These are phyloP conservation scores for Paecilomyces sp. DNA, from an alignment of 2,329 filamentous ascomycete genomes.

Conservation along the genomic window DNA sequence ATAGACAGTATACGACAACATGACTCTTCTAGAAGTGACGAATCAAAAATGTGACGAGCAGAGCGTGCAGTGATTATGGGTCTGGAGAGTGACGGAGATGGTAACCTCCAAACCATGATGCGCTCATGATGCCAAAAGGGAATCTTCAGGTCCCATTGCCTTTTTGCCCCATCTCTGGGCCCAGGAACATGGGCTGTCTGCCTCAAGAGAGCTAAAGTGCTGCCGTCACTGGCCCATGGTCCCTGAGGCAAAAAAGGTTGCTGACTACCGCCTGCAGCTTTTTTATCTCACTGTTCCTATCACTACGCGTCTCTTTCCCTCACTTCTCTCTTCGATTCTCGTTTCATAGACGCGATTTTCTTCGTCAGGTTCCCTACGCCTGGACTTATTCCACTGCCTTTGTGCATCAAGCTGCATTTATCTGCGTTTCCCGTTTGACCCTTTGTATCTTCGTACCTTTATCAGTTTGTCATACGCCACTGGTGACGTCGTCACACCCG, in stretches of 20 bases:
- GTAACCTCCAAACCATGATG: not conserved
- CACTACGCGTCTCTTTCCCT: not conserved
- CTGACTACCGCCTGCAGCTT: not conserved
- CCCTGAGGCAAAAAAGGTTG: not conserved
- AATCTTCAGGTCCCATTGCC: not conserved
- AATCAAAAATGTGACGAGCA: not conserved
- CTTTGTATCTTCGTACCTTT: not conserved
- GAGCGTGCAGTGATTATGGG: not conserved
- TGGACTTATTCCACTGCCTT: not conserved
- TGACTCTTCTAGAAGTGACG: not conserved
- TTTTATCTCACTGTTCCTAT: not conserved
- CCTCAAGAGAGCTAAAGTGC: not conserved
- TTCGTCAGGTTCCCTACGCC: not conserved
- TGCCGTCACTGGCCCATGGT: not conserved
- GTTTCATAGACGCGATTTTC: not conserved
- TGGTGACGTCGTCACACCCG: slow-evolving; percentile 18
- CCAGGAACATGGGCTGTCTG: not conserved
- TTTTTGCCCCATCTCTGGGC: not conserved
- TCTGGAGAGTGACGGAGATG: not conserved
- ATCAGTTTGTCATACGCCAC: not conserved
- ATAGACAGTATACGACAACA: not conserved
- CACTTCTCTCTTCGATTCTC: not conserved
- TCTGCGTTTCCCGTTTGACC: slow-evolving; percentile 1
- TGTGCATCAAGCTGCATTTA: not conserved
- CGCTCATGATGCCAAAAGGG: not conserved